These are phyloP conservation scores for Sphaerobolus stellatus DNA, from an alignment of 1,284 basidiomycete species.

Conservation along the genomic window DNA sequence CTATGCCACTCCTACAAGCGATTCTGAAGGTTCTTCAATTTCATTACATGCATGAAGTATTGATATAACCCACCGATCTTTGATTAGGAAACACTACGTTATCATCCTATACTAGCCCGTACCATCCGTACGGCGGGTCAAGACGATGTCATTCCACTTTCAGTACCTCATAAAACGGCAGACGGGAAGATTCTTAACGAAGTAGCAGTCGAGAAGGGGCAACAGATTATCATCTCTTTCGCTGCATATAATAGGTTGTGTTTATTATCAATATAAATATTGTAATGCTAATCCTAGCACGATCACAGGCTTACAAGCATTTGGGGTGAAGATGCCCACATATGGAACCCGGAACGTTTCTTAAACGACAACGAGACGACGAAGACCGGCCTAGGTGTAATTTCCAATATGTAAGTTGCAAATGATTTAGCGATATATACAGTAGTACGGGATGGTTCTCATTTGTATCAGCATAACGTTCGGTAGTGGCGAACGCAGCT, in stretches of 20 bases:
- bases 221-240: constrained; percentile 33
- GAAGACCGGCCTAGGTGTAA: constrained; percentile 6
- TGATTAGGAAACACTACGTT: constrained; percentile 33
- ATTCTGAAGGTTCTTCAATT: too few species aligned
- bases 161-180: constrained; percentile 23
- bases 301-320: constrained; percentile 1
- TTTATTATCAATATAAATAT: too few species aligned
- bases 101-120: constrained; percentile 28
- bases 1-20: too few species aligned
- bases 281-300: too few species aligned
- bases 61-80: too few species aligned
- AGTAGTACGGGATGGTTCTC: background rate
- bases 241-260: constrained; percentile 39
- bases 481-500: constrained; percentile 40
- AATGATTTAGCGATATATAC: background rate
- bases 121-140: constrained; percentile 23
- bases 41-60: too few species aligned
- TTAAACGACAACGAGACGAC: constrained; percentile 24
- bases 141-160: constrained; percentile 36
- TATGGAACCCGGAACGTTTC: constrained; percentile 24
- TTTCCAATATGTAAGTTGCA: constrained; percentile 15
- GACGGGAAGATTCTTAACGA: constrained; percentile 32
- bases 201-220: constrained; percentile 36
- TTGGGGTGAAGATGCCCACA: constrained; percentile 21
- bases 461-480: constrained; percentile 40